Evolutionary conservation across 2,329 filamentous ascomycete genomes (phyloP).

Genomic region (Cladosporium sp.): DNA sequence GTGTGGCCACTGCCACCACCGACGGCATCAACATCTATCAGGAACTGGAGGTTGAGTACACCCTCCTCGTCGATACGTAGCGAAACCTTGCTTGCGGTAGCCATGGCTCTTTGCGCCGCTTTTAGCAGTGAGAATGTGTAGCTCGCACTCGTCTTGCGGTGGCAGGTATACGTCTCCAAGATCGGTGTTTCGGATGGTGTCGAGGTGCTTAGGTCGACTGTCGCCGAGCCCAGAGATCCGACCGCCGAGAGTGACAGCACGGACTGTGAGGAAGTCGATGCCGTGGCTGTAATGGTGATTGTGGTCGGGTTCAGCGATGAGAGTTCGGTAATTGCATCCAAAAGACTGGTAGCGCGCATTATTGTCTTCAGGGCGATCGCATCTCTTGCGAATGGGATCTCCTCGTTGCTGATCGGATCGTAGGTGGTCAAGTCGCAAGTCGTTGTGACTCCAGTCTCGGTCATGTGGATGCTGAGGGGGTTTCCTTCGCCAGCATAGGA

Average conservation of each 20-base stretch:
- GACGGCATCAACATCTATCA: constrained; percentile 74
- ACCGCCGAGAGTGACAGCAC: constrained; percentile 65
- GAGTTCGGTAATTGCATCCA: constrained; percentile 68
- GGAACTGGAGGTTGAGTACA: constrained; percentile 90
- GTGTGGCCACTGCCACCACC: constrained; percentile 45
- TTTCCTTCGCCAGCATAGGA: constrained; percentile 71
- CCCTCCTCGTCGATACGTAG: constrained; percentile 83
- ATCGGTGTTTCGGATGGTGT: constrained; percentile 38
- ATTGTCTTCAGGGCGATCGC: constrained; percentile 87
- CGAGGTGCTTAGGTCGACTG: constrained; percentile 52
- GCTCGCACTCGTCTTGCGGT: constrained; percentile 56
- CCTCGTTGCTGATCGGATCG: constrained; percentile 48
- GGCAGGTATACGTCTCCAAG: constrained; percentile 70
- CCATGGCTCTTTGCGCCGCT: constrained; percentile 87
- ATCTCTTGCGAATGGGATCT: constrained; percentile 83
- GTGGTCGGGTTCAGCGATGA: constrained; percentile 59
- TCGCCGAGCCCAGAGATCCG: constrained; percentile 56
- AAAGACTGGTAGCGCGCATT: constrained; percentile 72
- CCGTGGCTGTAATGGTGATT: constrained; percentile 48
- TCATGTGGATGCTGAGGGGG: constrained; percentile 77
- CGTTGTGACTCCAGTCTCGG: constrained; percentile 81
- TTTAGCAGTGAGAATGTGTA: constrained; percentile 88
- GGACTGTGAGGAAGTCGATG: constrained; percentile 38
- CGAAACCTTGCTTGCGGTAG: constrained; percentile 85
- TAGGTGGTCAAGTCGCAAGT: constrained; percentile 90